These are phyloP conservation scores for Saccharomycopsis sp. DNA, from an alignment of 805 yeast species.

Conservation along the genomic window DNA sequence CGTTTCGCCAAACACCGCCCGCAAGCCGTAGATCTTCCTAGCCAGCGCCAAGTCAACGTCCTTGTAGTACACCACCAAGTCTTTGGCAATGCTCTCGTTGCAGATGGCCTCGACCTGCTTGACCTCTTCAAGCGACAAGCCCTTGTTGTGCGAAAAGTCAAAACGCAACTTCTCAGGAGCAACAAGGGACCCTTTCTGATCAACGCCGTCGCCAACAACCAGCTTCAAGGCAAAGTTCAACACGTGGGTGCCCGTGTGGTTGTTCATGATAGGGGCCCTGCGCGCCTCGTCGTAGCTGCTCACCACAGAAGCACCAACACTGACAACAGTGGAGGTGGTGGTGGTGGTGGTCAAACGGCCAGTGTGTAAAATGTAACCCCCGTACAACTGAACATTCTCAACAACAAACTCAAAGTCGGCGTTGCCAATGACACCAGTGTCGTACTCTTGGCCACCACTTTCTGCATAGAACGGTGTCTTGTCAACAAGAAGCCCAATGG, in stretches of 20 bases:
- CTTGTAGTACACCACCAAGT: conserved; percentile 67
- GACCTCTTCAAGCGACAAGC: conserved; percentile 61
- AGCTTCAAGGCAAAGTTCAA: conserved; percentile 82
- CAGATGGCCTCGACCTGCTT: conserved; percentile 66
- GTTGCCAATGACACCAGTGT: conserved; percentile 50
- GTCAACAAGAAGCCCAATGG: conserved; percentile 72
- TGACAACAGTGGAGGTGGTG: conserved; percentile 34
- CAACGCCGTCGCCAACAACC: conserved; percentile 79
- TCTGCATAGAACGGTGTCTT: conserved; percentile 96
- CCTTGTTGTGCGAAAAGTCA: conserved; percentile 92
- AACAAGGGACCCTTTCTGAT: conserved; percentile 95
- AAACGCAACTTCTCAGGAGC: conserved; percentile 92
- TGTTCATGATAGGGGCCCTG: conserved; percentile 93
- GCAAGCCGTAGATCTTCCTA: conserved; percentile 66
- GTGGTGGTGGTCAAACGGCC: conserved; percentile 47
- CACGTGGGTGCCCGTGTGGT: conserved; percentile 97
- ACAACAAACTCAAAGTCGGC: conserved; percentile 86
- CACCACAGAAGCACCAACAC: conserved; percentile 61
- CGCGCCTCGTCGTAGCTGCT: conserved; percentile 88
- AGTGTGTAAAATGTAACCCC: conserved; percentile 92
- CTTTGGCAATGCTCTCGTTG: conserved; percentile 61
- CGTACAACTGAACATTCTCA: conserved; percentile 84
- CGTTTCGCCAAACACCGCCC: conserved; percentile 98
- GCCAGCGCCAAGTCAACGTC: conserved; percentile 74
- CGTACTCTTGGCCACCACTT: conserved; percentile 98